phyloP scores from a whole-genome alignment of 225 moss, liverwort and hornwort species.

The Lunularia cruciata region DNA sequence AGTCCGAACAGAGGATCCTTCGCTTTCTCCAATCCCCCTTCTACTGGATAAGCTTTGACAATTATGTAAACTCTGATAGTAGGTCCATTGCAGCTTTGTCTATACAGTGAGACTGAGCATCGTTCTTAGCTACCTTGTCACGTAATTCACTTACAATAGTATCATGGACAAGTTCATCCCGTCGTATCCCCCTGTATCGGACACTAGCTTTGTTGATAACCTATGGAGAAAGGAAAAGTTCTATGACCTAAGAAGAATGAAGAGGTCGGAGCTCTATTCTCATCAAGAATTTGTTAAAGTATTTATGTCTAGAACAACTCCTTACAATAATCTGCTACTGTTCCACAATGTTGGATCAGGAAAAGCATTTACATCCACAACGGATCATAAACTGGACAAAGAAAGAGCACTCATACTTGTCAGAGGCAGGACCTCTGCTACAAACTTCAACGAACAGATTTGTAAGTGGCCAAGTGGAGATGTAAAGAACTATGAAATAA shows the following conservation, averaged over 20 bases:
- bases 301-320: background rate
- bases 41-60: slow-evolving; percentile 92
- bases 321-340: background rate
- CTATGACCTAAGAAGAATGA: slow-evolving; percentile 1
- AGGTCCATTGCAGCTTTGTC: no score
- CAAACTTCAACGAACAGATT: slow-evolving; percentile 1
- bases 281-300: slow-evolving; percentile 15
- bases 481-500: no score
- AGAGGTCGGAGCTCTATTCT: background rate
- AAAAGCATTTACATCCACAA: slow-evolving; percentile 12
- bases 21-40: slow-evolving; percentile 86
- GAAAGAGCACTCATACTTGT: slow-evolving; percentile 4
- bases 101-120: no score
- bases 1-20: slow-evolving; percentile 94
- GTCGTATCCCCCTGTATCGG: background rate
- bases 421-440: slow-evolving; percentile 5
- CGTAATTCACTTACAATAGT: no score
- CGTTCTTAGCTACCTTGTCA: no score
- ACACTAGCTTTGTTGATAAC: slow-evolving; percentile 1
- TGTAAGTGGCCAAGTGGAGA: background rate
- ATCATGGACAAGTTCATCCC: no score
- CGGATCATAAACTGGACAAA: slow-evolving; percentile 1
- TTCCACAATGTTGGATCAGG: slow-evolving; percentile 2
- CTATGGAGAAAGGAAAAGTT: slow-evolving; percentile 14
- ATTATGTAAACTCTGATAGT: slow-evolving; percentile 29